phyloP scores from a whole-genome alignment of 257 asterid genomes.

The Cordia subcordata region DNA sequence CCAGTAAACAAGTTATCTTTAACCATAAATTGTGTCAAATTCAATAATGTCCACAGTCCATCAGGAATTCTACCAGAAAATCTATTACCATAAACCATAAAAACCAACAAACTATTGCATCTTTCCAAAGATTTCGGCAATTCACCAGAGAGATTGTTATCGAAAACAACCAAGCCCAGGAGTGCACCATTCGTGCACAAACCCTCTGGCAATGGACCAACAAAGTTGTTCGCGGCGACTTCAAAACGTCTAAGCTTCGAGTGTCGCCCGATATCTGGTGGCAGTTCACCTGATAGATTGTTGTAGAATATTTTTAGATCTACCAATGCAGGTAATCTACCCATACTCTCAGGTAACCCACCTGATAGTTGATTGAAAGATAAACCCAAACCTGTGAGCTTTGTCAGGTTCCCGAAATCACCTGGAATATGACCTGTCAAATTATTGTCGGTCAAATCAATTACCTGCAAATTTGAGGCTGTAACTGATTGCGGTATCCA shows the following conservation, averaged over 20 bases:
- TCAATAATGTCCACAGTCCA: conserved; percentile 51
- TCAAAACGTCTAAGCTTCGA: conserved; percentile 44
- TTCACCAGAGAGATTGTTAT: conserved; percentile 53
- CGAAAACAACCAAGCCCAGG: conserved; percentile 37
- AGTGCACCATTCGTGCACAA: conserved; percentile 52
- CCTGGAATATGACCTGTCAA: conserved; percentile 63
- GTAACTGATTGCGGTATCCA: conserved; percentile 46
- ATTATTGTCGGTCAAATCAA: conserved; percentile 55
- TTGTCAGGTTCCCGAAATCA: conserved; percentile 57
- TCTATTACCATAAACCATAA: conserved; percentile 33
- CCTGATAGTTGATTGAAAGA: conserved; percentile 61
- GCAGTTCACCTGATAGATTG: conserved; percentile 63
- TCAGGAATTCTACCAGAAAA: conserved; percentile 60
- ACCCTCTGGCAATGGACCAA: conserved; percentile 48
- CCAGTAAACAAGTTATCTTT: conserved; percentile 59
- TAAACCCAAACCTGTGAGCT: conserved; percentile 48
- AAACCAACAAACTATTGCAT: conserved; percentile 37
- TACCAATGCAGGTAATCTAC: conserved; percentile 43
- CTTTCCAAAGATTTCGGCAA: conserved; percentile 57
- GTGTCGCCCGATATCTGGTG: conserved; percentile 66
- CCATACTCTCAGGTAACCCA: conserved; percentile 51
- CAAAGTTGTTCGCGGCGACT: conserved; percentile 49
- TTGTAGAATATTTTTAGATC: conserved; percentile 39
- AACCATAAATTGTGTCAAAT: conserved; percentile 27
- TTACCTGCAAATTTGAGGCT: conserved; percentile 33